Evolutionary conservation across 176 grass and related monocot genomes (phyloP).

Genomic region (Eragrostis nindensis): DNA sequence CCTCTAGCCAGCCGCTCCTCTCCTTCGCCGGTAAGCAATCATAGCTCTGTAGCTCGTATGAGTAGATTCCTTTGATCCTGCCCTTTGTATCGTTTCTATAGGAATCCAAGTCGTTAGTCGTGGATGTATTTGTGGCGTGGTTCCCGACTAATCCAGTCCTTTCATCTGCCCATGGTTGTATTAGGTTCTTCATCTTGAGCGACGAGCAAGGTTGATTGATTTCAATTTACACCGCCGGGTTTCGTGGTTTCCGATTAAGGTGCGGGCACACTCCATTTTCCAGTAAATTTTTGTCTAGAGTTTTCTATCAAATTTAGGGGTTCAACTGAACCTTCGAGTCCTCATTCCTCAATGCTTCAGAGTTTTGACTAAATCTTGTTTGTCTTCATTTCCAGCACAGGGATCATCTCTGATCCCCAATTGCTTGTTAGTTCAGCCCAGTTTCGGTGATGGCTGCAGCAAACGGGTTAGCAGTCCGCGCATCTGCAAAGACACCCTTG

Average conservation of each 20-base stretch:
- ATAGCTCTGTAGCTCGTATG: not conserved
- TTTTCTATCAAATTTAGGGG: not conserved
- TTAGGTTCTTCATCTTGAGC: not conserved
- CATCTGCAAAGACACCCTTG: slow-evolving; percentile 45
- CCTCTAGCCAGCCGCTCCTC: not conserved
- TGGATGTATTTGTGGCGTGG: not conserved
- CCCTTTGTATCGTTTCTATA: not conserved
- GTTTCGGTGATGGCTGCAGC: slow-evolving; percentile 34
- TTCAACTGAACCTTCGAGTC: not conserved
- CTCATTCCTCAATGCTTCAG: not conserved
- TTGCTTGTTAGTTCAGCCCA: not conserved
- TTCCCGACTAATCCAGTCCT: not conserved
- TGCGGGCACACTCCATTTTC: not conserved
- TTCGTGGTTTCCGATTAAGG: not conserved
- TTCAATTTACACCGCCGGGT: not conserved
- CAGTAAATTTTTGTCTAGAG: not conserved
- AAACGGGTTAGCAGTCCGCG: slow-evolving; percentile 30
- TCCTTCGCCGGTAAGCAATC: not conserved
- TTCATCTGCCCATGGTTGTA: not conserved
- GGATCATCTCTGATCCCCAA: not conserved
- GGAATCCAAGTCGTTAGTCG: too few species aligned
- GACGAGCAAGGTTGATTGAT: not conserved
- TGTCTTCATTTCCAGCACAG: not conserved
- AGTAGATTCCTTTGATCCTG: not conserved
- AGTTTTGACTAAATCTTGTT: not conserved